Base-by-base conservation (phyloP, 2,329 filamentous ascomycete species). In the Chaetoscypha palmicola region DNA sequence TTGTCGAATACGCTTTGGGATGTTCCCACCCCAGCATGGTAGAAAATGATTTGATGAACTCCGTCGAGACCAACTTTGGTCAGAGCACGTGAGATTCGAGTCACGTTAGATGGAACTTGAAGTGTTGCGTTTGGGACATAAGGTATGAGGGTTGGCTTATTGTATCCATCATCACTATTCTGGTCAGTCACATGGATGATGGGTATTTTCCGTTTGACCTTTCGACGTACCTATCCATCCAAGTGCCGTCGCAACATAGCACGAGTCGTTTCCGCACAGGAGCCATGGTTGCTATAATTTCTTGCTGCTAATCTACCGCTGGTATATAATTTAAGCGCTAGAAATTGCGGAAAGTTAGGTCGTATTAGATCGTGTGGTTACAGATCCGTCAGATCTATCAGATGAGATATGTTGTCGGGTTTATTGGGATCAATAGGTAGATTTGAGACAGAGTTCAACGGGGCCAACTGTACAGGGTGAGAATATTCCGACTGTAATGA, bases 61-160 rank as follows among this genome's bases (percentile, higher is more conserved):
- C 56, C 70, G 56, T 78, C 73, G 24, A 57, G 63, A 54, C 71
- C 73, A 30, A 58, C 64, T 28, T 70, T 68, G 50, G 70, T 72
- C 54, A 81, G 71, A 43, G 73, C 74, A 30, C 76, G 70, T 10
- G 73, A 73, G 43, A 81, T 74, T 17, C 76, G 72, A 12, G 76
- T 79, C 32, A 81, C 74, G 48, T 81, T 81, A 19, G 56, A 72
- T 53, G 81, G 73, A 45, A 74, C 72, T 31, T 77, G 72, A 3
- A 75, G 73, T 42, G 79, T 72, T 26, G 74, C 74, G 5, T 76
- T 79, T 28, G 80, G 74, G 41, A 79, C 77, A 38, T 76, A 78
- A 0, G 75, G 72, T 14, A 73, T 56, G 20, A 58, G 44, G 5
- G 56, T 54, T 17, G 58, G 57, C 30, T 58, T 58, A 14, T 37